These are phyloP conservation scores for Ceratobasidium sp. DNA, from an alignment of 1,284 basidiomycete species.

Conservation along the genomic window DNA sequence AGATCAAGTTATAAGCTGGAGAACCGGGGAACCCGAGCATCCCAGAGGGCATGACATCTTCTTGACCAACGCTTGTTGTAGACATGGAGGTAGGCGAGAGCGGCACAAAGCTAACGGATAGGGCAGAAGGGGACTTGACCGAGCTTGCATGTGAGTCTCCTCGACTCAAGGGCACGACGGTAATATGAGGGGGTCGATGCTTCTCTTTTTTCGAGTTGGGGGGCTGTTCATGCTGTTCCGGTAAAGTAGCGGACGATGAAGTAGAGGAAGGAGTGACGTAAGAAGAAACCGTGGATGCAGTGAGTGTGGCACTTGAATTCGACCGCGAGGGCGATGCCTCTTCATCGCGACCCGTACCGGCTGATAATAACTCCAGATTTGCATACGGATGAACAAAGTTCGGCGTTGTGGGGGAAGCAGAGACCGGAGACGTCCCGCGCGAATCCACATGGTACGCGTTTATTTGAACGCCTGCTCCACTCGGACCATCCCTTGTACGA, in stretches of 20 bases:
- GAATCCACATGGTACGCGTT: constrained; percentile 26
- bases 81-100: background rate
- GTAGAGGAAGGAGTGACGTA: constrained; percentile 34
- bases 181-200: constrained; percentile 29
- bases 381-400: constrained; percentile 36
- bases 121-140: constrained; percentile 27
- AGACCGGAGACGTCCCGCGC: constrained; percentile 14
- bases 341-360: constrained; percentile 25
- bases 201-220: constrained; percentile 29
- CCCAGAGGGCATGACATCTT: constrained; percentile 23
- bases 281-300: constrained; percentile 24
- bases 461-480: background rate
- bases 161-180: constrained; percentile 23
- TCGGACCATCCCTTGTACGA: background rate
- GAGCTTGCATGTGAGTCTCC: background rate
- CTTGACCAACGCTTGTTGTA: background rate
- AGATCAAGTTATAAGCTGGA: constrained; percentile 42
- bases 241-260: constrained; percentile 18
- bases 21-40: constrained; percentile 43
- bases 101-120: constrained; percentile 18
- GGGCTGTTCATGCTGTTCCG: constrained; percentile 3
- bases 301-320: constrained; percentile 30
- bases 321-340: constrained; percentile 10
- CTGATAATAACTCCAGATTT: constrained; percentile 12
- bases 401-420: constrained; percentile 9